Evolutionary conservation across 108 stramenopile species (phyloP), one percentile per base, ranked within the genome.

Genomic region (Skeletonema menzelii): DNA sequence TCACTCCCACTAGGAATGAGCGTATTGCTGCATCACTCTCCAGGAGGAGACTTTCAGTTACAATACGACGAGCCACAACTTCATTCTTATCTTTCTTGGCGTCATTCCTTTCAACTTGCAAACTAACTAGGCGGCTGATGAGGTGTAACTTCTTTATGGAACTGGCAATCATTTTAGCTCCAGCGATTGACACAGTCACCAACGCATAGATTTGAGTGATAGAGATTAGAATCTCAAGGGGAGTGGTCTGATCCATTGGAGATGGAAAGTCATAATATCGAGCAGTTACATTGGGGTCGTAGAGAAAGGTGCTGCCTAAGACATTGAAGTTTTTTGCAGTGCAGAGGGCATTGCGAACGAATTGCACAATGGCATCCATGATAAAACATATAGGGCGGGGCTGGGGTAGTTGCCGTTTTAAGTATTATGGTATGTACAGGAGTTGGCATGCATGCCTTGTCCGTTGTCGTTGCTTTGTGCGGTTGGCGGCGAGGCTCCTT

Each of bases 291-390:
- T 81, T 64, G 11, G 86, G 79, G 63, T 94, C 88, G 60, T 88
- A 83, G 32, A 92, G 82, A 59, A 88, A 79, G 56, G 69, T 84
- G 55, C 79, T 69, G 58, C 65, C 58, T 20, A 89, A 72, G 19
- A 85, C 19, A 13, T 81, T 57, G 59, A 92, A 83, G 65, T 94
- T 91, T 57, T 96, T 96, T 55, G 83, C 55, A 58, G 90, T 90
- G 84, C 95, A 96, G 17, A 94, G 76, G 11, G 72, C 82, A 55
- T 96, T 96, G 8, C 95, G 90, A 32, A 88, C 34, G 56, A 96
- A 84, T 72, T 92, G 92, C 26, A 96, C 93, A 34, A 90, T 69
- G 46, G 90, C 86, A 59, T 49, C 35, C 35, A 35, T 35, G 35
- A 10, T 35, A 42, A 15, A 15, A 2, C 2, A 35, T 35, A 35